Percentiles rank a stretch among this genome's conserved stretches.
Conservation (phyloP, 495 filamentous ascomycete genomes). For the Choiromyces venosus region DNA sequence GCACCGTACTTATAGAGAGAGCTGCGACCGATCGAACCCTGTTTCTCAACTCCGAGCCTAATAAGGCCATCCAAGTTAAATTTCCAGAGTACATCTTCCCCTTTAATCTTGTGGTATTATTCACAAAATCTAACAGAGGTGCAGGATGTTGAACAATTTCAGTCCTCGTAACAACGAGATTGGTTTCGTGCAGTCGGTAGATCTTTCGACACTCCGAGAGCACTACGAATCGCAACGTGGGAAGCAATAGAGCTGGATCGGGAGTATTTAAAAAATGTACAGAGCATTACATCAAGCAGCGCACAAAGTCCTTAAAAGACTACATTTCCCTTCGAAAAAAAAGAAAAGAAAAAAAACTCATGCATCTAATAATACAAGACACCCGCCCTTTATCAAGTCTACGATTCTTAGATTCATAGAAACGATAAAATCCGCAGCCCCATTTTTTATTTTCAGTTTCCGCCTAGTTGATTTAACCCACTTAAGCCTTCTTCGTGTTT, state of each 20-base stretch:
- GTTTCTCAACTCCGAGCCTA: constrained; percentile 53
- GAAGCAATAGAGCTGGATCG: constrained; percentile 10
- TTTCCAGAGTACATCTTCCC: constrained; percentile 61
- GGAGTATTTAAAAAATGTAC: constrained; percentile 12
- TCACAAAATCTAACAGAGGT: constrained; percentile 4
- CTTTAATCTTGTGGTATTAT: not conserved
- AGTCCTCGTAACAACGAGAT: constrained; percentile 37
- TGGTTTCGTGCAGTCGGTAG: constrained; percentile 25
- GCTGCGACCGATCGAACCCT: constrained; percentile 63
- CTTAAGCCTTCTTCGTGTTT: constrained; percentile 18
- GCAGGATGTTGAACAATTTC: constrained; percentile 29
- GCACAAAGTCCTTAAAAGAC: constrained; percentile 2
- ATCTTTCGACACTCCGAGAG: constrained; percentile 20
- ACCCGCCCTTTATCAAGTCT: not conserved
- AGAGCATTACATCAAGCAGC: constrained; percentile 7
- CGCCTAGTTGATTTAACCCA: constrained; percentile 10
- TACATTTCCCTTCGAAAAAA: not conserved
- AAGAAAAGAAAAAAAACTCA: not conserved
- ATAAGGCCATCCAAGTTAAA: constrained; percentile 51
- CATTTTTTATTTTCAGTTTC: constrained; percentile 5
- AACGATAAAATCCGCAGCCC: not conserved
- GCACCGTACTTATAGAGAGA: constrained; percentile 61
- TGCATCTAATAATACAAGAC: constrained; percentile 6
- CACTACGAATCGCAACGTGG: constrained; percentile 26
- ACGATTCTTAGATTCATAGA: not conserved